Conservation (phyloP, 2,329 filamentous ascomycete species). For the Fusarium camptoceras region DNA sequence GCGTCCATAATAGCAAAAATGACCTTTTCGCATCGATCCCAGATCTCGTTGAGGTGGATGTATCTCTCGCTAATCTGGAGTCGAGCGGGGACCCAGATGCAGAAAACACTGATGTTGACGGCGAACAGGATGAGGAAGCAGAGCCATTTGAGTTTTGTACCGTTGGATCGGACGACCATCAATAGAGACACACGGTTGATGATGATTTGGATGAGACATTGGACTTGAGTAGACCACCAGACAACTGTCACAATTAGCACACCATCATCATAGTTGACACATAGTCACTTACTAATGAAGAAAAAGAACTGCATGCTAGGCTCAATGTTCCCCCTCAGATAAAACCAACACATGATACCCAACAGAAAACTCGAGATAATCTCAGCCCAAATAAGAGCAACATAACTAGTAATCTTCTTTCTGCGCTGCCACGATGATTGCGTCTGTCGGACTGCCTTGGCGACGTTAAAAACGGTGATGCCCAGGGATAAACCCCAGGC, state of each 20-base stretch:
- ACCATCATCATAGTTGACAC: rapidly evolving
- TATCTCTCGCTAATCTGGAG: constrained; percentile 55
- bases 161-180: constrained; percentile 53
- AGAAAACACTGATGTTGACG: constrained; percentile 63
- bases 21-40: constrained; percentile 64
- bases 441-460: constrained; percentile 41
- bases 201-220: constrained; percentile 63
- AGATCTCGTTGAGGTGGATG: constrained; percentile 58
- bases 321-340: constrained; percentile 35
- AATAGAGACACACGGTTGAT: constrained; percentile 63
- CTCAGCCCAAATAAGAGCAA: constrained; percentile 40
- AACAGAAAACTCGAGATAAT: constrained; percentile 45
- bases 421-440: constrained; percentile 28
- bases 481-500: constrained; percentile 46
- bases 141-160: constrained; percentile 56
- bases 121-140: constrained; percentile 56
- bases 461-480: constrained; percentile 40
- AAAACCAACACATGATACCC: constrained; percentile 44
- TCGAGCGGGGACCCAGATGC: constrained; percentile 63
- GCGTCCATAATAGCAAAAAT: constrained; percentile 61
- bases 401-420: constrained; percentile 41
- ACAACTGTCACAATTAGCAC: constrained; percentile 41
- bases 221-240: constrained; percentile 53
- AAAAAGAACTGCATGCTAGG: constrained; percentile 51
- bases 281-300: constrained; percentile 43